Conservation (phyloP, 306 rosid species). For the Lithocarpus polystachyus region DNA sequence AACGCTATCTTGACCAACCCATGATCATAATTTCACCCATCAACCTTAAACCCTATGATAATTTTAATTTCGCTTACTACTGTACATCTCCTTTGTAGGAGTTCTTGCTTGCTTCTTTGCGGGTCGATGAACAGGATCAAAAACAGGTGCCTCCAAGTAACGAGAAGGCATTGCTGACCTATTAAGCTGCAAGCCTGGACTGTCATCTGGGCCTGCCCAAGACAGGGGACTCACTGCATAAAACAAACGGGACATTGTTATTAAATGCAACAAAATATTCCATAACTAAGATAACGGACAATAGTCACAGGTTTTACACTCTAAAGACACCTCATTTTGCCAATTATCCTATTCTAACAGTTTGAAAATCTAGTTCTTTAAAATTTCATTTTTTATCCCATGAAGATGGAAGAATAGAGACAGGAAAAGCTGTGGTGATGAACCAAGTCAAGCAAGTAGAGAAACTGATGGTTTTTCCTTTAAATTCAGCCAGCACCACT, state of each 20-base stretch:
- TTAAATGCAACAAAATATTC: background rate
- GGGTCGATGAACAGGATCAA: conserved; percentile 41
- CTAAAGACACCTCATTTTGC: background rate
- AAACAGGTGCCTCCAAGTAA: conserved; percentile 16
- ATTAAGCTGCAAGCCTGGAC: conserved; percentile 26
- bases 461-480: background rate
- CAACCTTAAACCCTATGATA: conserved; percentile 16
- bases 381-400: background rate
- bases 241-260: conserved; percentile 2
- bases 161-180: conserved; percentile 19
- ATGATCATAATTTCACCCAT: conserved; percentile 3
- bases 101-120: conserved; percentile 57
- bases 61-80: conserved; percentile 14
- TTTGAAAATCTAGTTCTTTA: background rate
- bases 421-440: background rate
- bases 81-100: conserved; percentile 20
- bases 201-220: conserved; percentile 48
- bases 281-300: background rate
- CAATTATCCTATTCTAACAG: background rate
- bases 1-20: background rate
- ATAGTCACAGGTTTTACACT: background rate
- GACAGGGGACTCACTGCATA: conserved; percentile 64
- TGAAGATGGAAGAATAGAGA: too few species aligned
- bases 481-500: background rate
- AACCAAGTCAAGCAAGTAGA: background rate